phyloP scores from a whole-genome alignment of 306 rosid genomes.

The Castanospermum australe region DNA sequence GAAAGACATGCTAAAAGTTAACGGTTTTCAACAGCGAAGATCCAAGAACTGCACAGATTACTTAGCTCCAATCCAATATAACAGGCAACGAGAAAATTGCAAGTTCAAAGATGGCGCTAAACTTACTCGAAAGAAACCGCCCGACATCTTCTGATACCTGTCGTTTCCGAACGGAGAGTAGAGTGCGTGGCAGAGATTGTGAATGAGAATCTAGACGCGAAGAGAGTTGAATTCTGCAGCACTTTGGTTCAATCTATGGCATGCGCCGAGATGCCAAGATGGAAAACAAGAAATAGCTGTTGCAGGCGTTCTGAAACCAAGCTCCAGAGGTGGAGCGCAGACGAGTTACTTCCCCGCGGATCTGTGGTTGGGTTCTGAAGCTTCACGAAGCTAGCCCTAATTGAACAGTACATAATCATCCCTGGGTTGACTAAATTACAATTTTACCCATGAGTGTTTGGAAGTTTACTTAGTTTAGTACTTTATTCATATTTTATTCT shows the following conservation, averaged over 20 bases:
- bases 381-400: constrained; percentile 34
- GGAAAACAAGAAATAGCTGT: neutral
- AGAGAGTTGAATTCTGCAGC: constrained; percentile 5
- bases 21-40: neutral
- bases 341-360: neutral
- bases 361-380: constrained; percentile 20
- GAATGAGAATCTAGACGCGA: neutral
- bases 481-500: no score
- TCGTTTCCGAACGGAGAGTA: constrained; percentile 36
- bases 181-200: constrained; percentile 27
- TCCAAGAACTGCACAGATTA: constrained; percentile 23
- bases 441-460: constrained; percentile 3
- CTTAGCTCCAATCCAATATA: constrained; percentile 3
- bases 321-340: neutral
- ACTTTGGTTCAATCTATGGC: neutral
- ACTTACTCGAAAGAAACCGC: constrained; percentile 93
- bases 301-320: neutral
- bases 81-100: neutral
- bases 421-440: neutral
- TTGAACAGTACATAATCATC: neutral
- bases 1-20: neutral
- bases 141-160: constrained; percentile 73
- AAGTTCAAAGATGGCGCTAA: neutral
- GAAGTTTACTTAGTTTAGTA: no score
- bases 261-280: neutral